A percentile compares a stretch with the other conserved stretches of the same genome.
These are phyloP conservation scores for Cystofilobasidium ferigula DNA, from an alignment of 768 basidiomycete species.

Conservation along the genomic window DNA sequence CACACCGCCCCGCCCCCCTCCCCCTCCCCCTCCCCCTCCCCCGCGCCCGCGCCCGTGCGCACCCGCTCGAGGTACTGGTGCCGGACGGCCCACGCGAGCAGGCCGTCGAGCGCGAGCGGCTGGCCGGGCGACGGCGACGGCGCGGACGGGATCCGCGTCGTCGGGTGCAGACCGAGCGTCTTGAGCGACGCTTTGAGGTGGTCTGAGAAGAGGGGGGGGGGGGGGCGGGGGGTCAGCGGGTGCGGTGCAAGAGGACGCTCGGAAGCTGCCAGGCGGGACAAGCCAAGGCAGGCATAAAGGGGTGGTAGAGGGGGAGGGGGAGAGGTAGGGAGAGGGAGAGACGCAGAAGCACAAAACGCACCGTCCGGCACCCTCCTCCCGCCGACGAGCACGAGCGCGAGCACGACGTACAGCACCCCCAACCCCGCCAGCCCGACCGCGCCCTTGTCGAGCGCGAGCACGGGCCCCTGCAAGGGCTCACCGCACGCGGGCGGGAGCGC, in stretches of 20 bases:
- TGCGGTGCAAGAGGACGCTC: no score
- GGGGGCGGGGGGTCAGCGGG: no score
- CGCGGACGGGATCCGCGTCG: constrained; percentile 46
- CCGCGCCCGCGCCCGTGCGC: constrained; percentile 35
- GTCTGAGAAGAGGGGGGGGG: constrained; percentile 41
- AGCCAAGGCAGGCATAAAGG: not conserved
- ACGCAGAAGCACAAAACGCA: constrained; percentile 40
- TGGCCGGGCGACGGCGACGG: constrained; percentile 46
- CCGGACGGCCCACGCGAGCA: constrained; percentile 52
- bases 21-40: constrained; percentile 26
- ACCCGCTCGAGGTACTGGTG: constrained; percentile 69
- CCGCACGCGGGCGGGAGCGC: constrained; percentile 45
- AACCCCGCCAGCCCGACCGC: constrained; percentile 49
- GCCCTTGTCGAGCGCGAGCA: constrained; percentile 33
- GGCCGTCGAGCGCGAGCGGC: constrained; percentile 51
- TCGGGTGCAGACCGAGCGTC: constrained; percentile 53
- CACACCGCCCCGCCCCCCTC: constrained; percentile 49
- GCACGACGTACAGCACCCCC: constrained; percentile 68
- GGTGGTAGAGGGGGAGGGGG: not conserved
- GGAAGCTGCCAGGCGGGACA: constrained; percentile 1
- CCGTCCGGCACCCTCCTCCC: constrained; percentile 65
- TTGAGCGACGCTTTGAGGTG: constrained; percentile 62
- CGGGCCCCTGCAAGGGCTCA: constrained; percentile 46
- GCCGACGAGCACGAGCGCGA: constrained; percentile 68
- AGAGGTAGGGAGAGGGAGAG: not conserved